Base-by-base conservation (phyloP, 1,284 basidiomycete species). In the Puccinia hordei region DNA sequence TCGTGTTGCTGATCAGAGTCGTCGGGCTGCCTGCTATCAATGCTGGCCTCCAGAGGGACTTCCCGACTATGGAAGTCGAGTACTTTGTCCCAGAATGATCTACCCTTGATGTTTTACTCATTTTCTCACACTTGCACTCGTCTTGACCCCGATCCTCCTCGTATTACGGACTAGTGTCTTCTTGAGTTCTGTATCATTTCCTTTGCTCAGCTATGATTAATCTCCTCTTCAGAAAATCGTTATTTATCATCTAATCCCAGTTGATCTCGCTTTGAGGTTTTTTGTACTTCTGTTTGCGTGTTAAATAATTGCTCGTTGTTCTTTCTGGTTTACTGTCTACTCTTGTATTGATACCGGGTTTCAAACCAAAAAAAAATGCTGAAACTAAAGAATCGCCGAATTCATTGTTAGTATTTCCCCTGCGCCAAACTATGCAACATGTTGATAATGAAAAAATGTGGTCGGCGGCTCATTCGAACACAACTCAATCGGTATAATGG, bases 31-130 rank as follows among this genome's bases (percentile, higher is more conserved):
- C 76, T 44, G 66, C 76, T 5, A 55, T 79, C 66, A 79, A 79
- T 61, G 35, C 24, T 6, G 76, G 66, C 30, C 66, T 79, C 59
- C 66, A 79, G 38, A 66, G 66, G 55, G 55, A 71, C 24, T 79
- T 79, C 44, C 76, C 76, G n/a, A 68, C 63, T 27, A 57, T 30
- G 30, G 76, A 79, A 57, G 76, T 69, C 51, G 76, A 79, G 49
- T 71, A 71, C 30, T 55, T 63, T 38, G 38, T 59, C 38, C 55
- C 38, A 41, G 53, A 63, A 27, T 59, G 46, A 63, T 13, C 46
- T 13, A 5, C 69, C 55, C 38, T 38, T 17, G 35, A 9, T 15
- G 12, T 33, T 17, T 8, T 9, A 24, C 55, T 13, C 9, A 1
- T 57, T 57, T 24, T 3, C 27, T 33, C 57, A 59, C 38, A 41